Base-by-base conservation (phyloP, 495 filamentous ascomycete genomes). In the Aspergillus ellipticus region DNA sequence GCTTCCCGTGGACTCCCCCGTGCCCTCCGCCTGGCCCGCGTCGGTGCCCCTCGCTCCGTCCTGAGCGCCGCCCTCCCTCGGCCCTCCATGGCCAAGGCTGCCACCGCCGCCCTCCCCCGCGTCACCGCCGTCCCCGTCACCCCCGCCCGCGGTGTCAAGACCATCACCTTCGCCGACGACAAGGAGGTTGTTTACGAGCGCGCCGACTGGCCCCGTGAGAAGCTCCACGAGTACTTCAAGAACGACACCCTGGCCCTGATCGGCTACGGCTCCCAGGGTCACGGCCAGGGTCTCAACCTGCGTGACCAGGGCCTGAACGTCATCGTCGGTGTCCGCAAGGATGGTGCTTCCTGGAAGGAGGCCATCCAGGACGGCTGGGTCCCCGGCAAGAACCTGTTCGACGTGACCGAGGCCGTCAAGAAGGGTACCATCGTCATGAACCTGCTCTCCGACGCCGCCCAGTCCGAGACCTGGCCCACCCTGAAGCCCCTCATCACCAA, bases 181-280 rank as follows among this genome's bases (percentile, higher is more conserved):
- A 89, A 92, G 76, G 94, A 98, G 82, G 83, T 84, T 49, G 95
- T 98, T 67, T 96, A 90, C 67, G 94, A 98, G 86, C 92, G 94
- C 76, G 89, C 84, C 62, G 94, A 98, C 79, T 98, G 94, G 94
- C 94, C 94, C 63, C 83, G 86, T 72, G 93, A 97, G 82, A 96
- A 96, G 86, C 88, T 98, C 64, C 79, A 96, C 87, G 90, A 96
- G 46, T 98, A 90, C 85, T 97, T 98, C 89, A 97, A 97, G 86
- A 86, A 97, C 79, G 94, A 98, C 71, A 97, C 92, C 68, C 90
- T 98, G 66, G 94, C 95, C 58, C 88, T 98, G 65, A 98, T 98
- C 74, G 94, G 94, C 71, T 98, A 98, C 80, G 94, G 94, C 66
- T 97, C 95, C 62, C 94, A 98, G 81, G 87, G 94, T 62, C 94